Evolutionary conservation across 2,329 filamentous ascomycete species (phyloP).

Genomic region (Cytospora mali): DNA sequence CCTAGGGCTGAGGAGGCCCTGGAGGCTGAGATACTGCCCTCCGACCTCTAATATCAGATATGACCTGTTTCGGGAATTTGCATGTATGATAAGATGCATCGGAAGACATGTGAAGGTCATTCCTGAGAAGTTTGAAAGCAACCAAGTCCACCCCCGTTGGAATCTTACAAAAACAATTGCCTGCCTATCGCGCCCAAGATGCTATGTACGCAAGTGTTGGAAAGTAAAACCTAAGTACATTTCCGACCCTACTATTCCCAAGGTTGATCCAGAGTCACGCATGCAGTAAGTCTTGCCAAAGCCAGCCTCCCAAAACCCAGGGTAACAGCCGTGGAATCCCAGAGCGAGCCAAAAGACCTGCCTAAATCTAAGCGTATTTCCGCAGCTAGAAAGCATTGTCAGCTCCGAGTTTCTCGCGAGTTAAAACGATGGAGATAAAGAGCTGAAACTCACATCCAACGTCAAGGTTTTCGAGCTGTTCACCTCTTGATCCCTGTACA

Average conservation of each 20-base stretch:
- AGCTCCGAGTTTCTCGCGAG: constrained; percentile 19
- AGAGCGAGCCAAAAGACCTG: too few species aligned
- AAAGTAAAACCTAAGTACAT: not conserved
- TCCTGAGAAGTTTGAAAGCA: not conserved
- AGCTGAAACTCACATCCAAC: constrained; percentile 76
- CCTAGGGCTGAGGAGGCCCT: too few species aligned
- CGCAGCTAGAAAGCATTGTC: constrained; percentile 18
- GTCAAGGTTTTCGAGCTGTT: constrained; percentile 92
- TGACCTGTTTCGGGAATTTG: not conserved
- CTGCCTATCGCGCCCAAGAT: not conserved
- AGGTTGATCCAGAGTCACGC: constrained; percentile 1
- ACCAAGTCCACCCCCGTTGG: not conserved
- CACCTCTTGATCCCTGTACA: constrained; percentile 91
- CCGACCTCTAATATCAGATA: not conserved
- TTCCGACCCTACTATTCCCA: not conserved
- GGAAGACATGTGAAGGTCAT: not conserved
- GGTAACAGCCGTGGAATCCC: not conserved
- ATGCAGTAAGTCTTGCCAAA: not conserved
- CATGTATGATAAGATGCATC: not conserved
- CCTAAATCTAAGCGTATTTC: constrained; percentile 18
- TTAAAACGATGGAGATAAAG: too few species aligned
- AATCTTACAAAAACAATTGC: not conserved
- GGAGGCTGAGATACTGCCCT: not conserved
- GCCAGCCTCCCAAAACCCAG: not conserved
- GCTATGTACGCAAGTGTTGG: not conserved